A percentile compares a stretch with the other conserved stretches of the same genome.
Evolutionary conservation across 306 rosid genomes (phyloP).

Genomic region (Cajanus cajan): DNA sequence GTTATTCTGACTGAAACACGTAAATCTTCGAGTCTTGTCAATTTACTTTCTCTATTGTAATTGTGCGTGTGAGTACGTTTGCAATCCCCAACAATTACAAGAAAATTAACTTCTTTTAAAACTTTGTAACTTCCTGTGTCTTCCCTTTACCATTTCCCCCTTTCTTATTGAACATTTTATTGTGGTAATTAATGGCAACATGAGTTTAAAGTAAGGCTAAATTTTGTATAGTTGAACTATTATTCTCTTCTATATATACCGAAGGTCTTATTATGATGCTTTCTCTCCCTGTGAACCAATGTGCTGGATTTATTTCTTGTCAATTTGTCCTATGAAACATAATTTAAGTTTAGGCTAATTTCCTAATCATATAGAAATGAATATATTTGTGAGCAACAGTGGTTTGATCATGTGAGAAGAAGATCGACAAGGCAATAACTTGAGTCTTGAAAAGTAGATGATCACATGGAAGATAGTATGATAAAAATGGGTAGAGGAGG

Average conservation of each 20-base stretch:
- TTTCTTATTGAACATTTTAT: background rate
- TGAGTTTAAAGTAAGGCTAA: background rate
- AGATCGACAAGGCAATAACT: background rate
- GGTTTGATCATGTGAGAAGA: background rate
- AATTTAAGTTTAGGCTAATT: background rate
- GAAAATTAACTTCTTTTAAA: background rate
- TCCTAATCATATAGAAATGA: too few species aligned
- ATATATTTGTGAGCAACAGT: too few species aligned
- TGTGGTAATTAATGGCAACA: background rate
- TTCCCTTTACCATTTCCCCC: background rate
- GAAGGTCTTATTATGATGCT: background rate
- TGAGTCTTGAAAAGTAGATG: background rate
- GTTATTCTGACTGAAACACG: too few species aligned
- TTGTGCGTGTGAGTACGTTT: too few species aligned
- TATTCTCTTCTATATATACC: conserved; percentile 1
- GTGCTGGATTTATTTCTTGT: background rate
- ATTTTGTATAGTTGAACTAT: background rate
- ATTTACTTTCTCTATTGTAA: too few species aligned
- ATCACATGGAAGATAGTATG: background rate
- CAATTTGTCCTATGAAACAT: background rate
- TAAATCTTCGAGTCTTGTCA: too few species aligned
- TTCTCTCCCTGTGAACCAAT: background rate
- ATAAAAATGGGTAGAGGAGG: background rate
- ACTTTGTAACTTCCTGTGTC: background rate
- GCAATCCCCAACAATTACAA: too few species aligned